A percentile compares a stretch with the other conserved stretches of the same genome.
Conservation (phyloP, 345 rosid genomes). For the Camelina sativa region DNA sequence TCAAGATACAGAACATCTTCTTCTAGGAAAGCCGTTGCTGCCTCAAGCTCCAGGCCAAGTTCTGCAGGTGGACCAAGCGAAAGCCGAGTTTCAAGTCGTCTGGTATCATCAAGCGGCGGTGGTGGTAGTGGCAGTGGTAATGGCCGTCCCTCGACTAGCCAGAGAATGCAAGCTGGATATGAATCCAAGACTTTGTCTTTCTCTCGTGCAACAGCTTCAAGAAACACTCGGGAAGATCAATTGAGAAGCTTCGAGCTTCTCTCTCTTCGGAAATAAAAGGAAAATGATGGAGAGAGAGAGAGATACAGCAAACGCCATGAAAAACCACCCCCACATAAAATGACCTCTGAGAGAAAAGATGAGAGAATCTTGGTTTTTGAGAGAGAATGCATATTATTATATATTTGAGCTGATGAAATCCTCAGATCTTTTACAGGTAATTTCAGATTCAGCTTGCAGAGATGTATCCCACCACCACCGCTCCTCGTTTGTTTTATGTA, state of each 20-base stretch:
- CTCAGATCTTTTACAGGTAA: constrained; percentile 28
- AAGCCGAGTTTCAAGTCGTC: constrained; percentile 52
- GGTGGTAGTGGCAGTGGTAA: constrained; percentile 48
- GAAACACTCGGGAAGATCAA: constrained; percentile 55
- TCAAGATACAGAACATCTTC: constrained; percentile 66
- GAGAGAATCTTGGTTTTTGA: constrained; percentile 6
- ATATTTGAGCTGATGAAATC: constrained; percentile 15
- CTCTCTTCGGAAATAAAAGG: constrained; percentile 58
- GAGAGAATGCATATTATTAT: constrained; percentile 3
- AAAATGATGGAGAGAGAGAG: constrained; percentile 45
- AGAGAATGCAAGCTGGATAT: constrained; percentile 54
- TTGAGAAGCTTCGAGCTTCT: constrained; percentile 71
- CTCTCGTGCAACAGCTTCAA: constrained; percentile 53
- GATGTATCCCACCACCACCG: constrained; percentile 1
- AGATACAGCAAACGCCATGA: constrained; percentile 24
- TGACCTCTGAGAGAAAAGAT: background rate
- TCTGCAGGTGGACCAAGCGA: constrained; percentile 76
- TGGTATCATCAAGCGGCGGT: constrained; percentile 58
- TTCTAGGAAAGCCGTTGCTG: constrained; percentile 61
- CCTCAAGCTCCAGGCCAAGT: constrained; percentile 65
- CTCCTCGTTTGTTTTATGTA: constrained; percentile 23
- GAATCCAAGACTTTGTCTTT: constrained; percentile 57
- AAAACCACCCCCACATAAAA: background rate
- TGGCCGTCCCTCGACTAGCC: constrained; percentile 62
- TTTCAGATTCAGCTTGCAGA: constrained; percentile 27